Evolutionary conservation across 2,329 filamentous ascomycete genomes (phyloP).

Genomic region (Calonectria hawksworthii): DNA sequence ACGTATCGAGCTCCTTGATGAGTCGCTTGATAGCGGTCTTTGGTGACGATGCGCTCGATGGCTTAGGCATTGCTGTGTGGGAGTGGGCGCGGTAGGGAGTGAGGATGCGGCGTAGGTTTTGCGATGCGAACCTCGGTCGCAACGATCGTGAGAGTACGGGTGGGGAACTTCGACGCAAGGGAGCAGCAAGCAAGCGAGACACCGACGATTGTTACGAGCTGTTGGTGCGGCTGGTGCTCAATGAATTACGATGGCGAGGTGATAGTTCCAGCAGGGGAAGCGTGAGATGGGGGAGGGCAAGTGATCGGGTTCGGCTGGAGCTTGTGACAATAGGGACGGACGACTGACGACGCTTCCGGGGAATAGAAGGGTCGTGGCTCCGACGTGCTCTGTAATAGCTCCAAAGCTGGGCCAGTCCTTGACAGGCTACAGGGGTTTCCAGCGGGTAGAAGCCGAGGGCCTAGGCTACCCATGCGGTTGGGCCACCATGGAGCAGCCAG

Average conservation of each 20-base stretch:
- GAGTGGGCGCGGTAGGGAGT: not conserved
- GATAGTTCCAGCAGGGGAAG: not conserved
- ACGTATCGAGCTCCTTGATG: conserved; percentile 69
- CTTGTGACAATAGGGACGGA: not conserved
- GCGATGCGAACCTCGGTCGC: not conserved
- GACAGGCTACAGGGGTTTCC: conserved; percentile 5
- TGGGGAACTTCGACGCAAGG: not conserved
- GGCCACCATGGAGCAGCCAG: not conserved
- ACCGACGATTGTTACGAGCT: not conserved
- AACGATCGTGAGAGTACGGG: not conserved
- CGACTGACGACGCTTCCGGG: conserved; percentile 3
- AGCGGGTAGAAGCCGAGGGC: conserved; percentile 10
- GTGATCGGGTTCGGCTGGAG: conserved; percentile 3
- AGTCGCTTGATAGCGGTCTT: conserved; percentile 69
- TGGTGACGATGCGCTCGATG: conserved; percentile 48
- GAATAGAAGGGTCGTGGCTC: not conserved
- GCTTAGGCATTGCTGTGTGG: conserved; percentile 31
- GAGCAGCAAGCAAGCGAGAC: not conserved
- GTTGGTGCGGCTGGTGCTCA: not conserved
- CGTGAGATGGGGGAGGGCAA: not conserved
- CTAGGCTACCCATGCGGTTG: not conserved
- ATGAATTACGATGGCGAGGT: not conserved
- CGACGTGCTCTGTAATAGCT: not conserved
- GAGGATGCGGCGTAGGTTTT: not conserved
- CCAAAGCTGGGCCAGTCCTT: not conserved